Conservation (phyloP, 116 monocot genomes). For the Phalaenopsis hybrid region DNA sequence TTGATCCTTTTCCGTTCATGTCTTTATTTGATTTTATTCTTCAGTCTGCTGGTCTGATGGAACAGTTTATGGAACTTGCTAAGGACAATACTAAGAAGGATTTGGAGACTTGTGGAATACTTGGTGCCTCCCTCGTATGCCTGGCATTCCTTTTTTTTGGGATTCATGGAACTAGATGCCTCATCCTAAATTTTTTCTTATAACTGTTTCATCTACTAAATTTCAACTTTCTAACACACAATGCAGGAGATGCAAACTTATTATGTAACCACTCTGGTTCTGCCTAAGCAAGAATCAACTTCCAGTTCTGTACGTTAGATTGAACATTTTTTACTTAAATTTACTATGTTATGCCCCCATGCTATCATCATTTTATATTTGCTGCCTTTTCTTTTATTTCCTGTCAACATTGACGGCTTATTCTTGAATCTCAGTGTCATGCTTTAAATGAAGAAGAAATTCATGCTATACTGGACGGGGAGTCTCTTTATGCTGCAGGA, state of each 20-base stretch:
- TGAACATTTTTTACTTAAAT: neutral
- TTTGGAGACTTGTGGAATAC: conserved; percentile 89
- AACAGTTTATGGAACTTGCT: conserved; percentile 92
- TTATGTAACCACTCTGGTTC: conserved; percentile 72
- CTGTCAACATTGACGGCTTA: neutral
- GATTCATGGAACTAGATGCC: no score
- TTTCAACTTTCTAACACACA: neutral
- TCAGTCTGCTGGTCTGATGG: conserved; percentile 77
- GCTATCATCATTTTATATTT: neutral
- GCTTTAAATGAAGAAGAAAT: conserved; percentile 90
- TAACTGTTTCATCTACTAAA: neutral
- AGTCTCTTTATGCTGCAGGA: conserved; percentile 71
- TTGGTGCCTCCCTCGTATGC: conserved; percentile 88
- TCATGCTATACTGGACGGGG: conserved; percentile 49
- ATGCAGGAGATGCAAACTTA: conserved; percentile 69
- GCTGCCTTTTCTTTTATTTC: neutral
- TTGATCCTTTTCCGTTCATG: neutral
- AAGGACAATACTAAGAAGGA: conserved; percentile 68
- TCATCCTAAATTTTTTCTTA: neutral
- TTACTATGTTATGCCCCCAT: neutral
- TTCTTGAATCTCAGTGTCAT: conserved; percentile 58
- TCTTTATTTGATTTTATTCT: conserved; percentile 11
- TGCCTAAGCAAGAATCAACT: conserved; percentile 89
- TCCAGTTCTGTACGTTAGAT: conserved; percentile 61
- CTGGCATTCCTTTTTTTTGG: neutral